phyloP scores from a whole-genome alignment of 768 basidiomycete species.

The Goffeauzyma gilvescens region DNA sequence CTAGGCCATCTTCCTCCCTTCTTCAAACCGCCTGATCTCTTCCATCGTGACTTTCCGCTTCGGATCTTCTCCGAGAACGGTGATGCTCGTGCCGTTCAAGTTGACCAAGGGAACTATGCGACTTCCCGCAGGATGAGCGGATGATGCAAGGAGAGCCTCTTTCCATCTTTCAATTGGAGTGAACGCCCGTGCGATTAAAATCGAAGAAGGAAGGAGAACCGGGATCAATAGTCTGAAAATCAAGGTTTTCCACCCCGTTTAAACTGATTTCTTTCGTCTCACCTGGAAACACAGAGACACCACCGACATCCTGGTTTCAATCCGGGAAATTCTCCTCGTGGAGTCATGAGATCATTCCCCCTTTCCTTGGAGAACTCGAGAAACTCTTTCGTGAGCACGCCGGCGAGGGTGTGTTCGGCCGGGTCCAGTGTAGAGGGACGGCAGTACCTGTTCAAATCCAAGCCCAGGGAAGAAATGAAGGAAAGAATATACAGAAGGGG shows the following conservation, averaged over 20 bases:
- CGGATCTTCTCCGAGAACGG: slow-evolving; percentile 15
- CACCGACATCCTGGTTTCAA: slow-evolving; percentile 29
- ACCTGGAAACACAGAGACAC: slow-evolving; percentile 31
- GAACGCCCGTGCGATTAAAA: neutral
- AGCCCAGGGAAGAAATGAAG: neutral
- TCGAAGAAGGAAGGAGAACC: neutral
- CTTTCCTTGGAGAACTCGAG: slow-evolving; percentile 22
- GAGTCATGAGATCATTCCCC: slow-evolving; percentile 31
- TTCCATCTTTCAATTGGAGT: slow-evolving; percentile 19
- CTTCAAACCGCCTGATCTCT: slow-evolving; percentile 23
- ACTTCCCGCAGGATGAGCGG: neutral
- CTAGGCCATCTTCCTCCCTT: neutral
- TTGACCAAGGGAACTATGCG: slow-evolving; percentile 14
- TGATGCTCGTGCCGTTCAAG: slow-evolving; percentile 19
- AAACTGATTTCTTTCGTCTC: neutral
- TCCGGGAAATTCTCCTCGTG: slow-evolving; percentile 18
- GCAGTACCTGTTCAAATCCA: slow-evolving; percentile 2
- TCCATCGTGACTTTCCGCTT: slow-evolving; percentile 16
- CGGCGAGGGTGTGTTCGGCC: slow-evolving; percentile 27
- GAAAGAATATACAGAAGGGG: too few relatives aligned
- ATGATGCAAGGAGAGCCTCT: slow-evolving; percentile 15
- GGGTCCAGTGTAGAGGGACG: slow-evolving; percentile 14
- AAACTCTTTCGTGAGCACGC: slow-evolving; percentile 25
- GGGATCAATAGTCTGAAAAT: too few relatives aligned
- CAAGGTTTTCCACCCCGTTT: neutral